Evolutionary conservation across 495 filamentous ascomycete genomes (phyloP), one percentile per base, ranked within the genome.

Genomic region (Xylaria nigripes): DNA sequence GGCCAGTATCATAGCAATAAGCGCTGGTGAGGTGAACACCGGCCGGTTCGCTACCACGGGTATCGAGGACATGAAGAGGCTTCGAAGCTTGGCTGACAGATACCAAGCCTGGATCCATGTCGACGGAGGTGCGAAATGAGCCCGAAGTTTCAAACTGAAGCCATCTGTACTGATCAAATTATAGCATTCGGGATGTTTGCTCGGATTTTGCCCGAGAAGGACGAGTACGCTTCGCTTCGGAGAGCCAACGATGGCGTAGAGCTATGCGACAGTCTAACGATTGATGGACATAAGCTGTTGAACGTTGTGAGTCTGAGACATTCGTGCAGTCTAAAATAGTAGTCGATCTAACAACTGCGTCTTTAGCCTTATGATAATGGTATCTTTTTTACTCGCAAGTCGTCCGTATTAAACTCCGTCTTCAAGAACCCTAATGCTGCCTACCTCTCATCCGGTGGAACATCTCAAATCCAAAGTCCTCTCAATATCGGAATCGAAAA

Each of bases 401-500:
- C 77, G 1, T 59, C 71, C 3, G 66, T 83, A 25, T 75, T 83
- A 0, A 68, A 68, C 10, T 68, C 80, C 4, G 86, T 89, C 1
- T 95, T 93, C 68, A 74, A 81, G 46, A 96, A 96, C 72, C 76
- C 86, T 19, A 90, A 89, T 63, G 91, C 91, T 4, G 87, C 86
- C 0, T 97, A 96, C 65, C 76, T 97, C 34, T 74, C 75, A 5
- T 60, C 80, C 8, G 62, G 63, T 13, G 68, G 59, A 19, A 48
- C 61, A 13, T 51, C 71, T 10, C 60, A 62, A 1, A 86, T 95
- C 55, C 84, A 81, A 19, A 92, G 87, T 27, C 91, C 92, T 0
- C 72, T 96, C 15, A 92, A 96, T 69, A 84, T 91, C 50, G 88
- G 90, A 19, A 69, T 97, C 21, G 91, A 96, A 61, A 97, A 97